A percentile compares a stretch with the other conserved stretches of the same genome.
phyloP scores from a whole-genome alignment of 257 asterid species.

The Jacaranda mimosifolia region DNA sequence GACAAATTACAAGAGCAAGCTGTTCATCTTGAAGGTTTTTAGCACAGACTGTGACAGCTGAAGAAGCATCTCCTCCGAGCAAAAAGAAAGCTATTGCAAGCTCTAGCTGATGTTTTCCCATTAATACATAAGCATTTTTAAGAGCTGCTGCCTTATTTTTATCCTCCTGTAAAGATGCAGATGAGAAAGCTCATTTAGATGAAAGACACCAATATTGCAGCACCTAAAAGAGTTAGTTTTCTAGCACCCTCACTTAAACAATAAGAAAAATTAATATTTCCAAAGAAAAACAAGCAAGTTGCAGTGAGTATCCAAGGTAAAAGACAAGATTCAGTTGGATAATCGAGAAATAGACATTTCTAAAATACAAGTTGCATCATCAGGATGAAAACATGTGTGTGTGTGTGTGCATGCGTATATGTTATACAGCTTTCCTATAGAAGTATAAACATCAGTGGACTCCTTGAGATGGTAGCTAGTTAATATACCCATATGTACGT shows the following conservation, averaged over 20 bases:
- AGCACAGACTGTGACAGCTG: slow-evolving; percentile 93
- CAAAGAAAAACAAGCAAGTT: slow-evolving; percentile 1
- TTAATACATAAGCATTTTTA: slow-evolving; percentile 90
- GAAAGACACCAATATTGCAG: slow-evolving; percentile 27
- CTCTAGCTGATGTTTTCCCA: slow-evolving; percentile 98
- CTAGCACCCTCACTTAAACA: slow-evolving; percentile 30
- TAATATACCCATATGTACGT: too few species aligned
- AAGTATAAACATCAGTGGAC: neutral
- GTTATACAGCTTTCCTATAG: neutral
- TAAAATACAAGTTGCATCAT: slow-evolving; percentile 10
- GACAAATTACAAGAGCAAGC: slow-evolving; percentile 95
- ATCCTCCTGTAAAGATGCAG: slow-evolving; percentile 70
- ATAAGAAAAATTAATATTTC: slow-evolving; percentile 15
- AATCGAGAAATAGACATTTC: slow-evolving; percentile 18
- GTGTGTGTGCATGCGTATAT: neutral
- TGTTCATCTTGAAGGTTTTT: slow-evolving; percentile 97
- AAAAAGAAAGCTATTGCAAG: slow-evolving; percentile 96
- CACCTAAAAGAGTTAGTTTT: slow-evolving; percentile 30
- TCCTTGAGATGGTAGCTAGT: slow-evolving; percentile 6
- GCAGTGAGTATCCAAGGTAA: neutral
- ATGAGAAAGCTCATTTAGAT: slow-evolving; percentile 16
- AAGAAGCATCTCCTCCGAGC: slow-evolving; percentile 95
- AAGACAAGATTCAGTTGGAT: slow-evolving; percentile 20
- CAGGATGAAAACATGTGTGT: neutral
- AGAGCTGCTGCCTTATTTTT: slow-evolving; percentile 93